A percentile compares a stretch with the other conserved stretches of the same genome.
Evolutionary conservation across 2,329 filamentous ascomycete species (phyloP).

Genomic region (Scedosporium minutisporum): DNA sequence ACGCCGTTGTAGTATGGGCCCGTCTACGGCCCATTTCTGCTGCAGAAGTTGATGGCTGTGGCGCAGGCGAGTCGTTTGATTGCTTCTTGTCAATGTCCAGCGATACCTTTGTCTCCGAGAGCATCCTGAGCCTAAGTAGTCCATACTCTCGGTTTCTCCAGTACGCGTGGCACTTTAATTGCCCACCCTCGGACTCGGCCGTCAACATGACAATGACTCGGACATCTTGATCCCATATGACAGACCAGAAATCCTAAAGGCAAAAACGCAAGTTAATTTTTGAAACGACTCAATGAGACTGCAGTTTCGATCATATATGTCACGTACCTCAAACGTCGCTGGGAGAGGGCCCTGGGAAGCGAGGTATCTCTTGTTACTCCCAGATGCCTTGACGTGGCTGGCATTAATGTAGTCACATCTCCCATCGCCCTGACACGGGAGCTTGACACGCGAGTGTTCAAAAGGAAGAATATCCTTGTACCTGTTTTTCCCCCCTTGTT

Average conservation of each 20-base stretch:
- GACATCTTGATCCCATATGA: slow-evolving; percentile 93
- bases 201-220: slow-evolving; percentile 95
- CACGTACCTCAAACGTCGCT: slow-evolving; percentile 74
- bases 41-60: not conserved
- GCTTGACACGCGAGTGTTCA: slow-evolving; percentile 79
- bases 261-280: not conserved
- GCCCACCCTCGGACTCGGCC: slow-evolving; percentile 84
- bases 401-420: slow-evolving; percentile 94
- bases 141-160: slow-evolving; percentile 79
- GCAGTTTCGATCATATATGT: not conserved
- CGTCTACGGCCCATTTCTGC: slow-evolving; percentile 37
- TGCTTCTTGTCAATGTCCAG: slow-evolving; percentile 50
- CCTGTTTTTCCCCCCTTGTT: slow-evolving; percentile 89
- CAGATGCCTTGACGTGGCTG: slow-evolving; percentile 69
- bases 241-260: slow-evolving; percentile 85
- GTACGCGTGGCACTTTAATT: slow-evolving; percentile 90
- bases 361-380: slow-evolving; percentile 88
- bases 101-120: slow-evolving; percentile 76
- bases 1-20: slow-evolving; percentile 42
- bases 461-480: slow-evolving; percentile 98
- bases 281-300: too few species aligned
- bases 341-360: slow-evolving; percentile 90
- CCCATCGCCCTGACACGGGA: slow-evolving; percentile 57
- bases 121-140: slow-evolving; percentile 58
- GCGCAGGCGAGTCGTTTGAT: slow-evolving; percentile 3